Percentiles rank a stretch among this genome's conserved stretches.
phyloP scores from a whole-genome alignment of 1,284 basidiomycete species.

The Melampsora abietis-canadensis region DNA sequence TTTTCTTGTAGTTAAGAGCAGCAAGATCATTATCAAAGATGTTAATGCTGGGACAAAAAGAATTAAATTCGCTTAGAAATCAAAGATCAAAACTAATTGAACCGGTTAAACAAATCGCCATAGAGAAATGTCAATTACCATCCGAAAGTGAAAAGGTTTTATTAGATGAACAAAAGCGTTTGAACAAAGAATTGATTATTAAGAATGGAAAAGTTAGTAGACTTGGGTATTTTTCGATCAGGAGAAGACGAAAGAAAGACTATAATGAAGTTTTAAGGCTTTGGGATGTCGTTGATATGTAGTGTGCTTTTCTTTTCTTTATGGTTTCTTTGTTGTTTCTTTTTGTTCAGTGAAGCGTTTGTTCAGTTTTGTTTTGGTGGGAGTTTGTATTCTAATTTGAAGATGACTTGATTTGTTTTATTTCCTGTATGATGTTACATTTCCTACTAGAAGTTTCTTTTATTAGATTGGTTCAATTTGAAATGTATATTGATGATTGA shows the following conservation, averaged over 20 bases:
- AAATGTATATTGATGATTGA: too few relatives aligned
- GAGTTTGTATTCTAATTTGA: too few relatives aligned
- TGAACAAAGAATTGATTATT: constrained; percentile 68
- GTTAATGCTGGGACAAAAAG: constrained; percentile 63
- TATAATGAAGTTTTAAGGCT: constrained; percentile 78
- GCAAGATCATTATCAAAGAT: constrained; percentile 63
- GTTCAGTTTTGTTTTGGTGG: too few relatives aligned
- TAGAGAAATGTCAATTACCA: constrained; percentile 64
- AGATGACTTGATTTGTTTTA: too few relatives aligned
- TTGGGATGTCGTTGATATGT: constrained; percentile 68
- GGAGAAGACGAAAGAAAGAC: constrained; percentile 72
- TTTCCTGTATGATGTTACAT: too few relatives aligned
- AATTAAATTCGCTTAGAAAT: constrained; percentile 60
- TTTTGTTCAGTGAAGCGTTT: background rate
- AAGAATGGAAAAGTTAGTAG: constrained; percentile 67
- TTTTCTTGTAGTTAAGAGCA: constrained; percentile 60
- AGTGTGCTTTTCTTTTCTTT: background rate
- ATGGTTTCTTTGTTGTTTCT: background rate
- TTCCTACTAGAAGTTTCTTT: too few relatives aligned
- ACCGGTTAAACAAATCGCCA: constrained; percentile 65
- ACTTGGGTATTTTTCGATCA: constrained; percentile 71
- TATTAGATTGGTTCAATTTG: too few relatives aligned
- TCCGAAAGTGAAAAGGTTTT: constrained; percentile 67
- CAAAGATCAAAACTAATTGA: constrained; percentile 61
- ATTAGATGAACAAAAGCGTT: constrained; percentile 51